Evolutionary conservation across 306 rosid species (phyloP).

Genomic region (Lablab purpureus): DNA sequence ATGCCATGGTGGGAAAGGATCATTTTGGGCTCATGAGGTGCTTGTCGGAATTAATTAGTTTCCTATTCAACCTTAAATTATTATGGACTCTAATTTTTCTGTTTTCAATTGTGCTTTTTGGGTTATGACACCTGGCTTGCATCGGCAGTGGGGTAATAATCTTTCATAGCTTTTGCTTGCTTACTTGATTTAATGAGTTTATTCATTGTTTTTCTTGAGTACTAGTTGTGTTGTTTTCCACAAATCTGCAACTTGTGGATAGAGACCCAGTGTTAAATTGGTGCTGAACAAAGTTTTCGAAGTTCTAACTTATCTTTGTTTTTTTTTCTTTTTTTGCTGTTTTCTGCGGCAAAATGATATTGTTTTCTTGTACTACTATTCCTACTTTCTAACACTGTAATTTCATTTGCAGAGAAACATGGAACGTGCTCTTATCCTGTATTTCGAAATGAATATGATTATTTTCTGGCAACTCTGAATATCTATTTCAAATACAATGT

Average conservation of each 20-base stretch:
- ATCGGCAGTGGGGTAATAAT: conserved; percentile 91
- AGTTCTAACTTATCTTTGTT: conserved; percentile 14
- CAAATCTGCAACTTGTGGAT: conserved; percentile 35
- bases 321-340: background rate
- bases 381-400: conserved; percentile 37
- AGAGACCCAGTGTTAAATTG: conserved; percentile 27
- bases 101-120: conserved; percentile 46
- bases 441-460: conserved; percentile 72
- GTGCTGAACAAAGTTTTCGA: conserved; percentile 11
- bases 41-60: conserved; percentile 45
- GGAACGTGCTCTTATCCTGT: conserved; percentile 92
- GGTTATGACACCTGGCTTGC: conserved; percentile 44
- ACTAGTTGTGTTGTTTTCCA: conserved; percentile 5
- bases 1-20: conserved; percentile 80
- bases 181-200: conserved; percentile 39
- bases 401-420: conserved; percentile 84
- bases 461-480: conserved; percentile 74
- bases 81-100: conserved; percentile 53
- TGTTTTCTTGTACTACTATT: conserved; percentile 31
- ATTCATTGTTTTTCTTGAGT: conserved; percentile 38
- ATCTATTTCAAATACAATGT: conserved; percentile 87
- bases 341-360: conserved; percentile 19
- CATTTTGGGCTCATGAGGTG: conserved; percentile 99
- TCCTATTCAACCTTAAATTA: conserved; percentile 31
- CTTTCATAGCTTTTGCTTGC: conserved; percentile 51